Percentiles rank a stretch among this genome's conserved stretches.
Conservation (phyloP, 108 stramenopile genomes). For the Stephanodiscus triporus region DNA sequence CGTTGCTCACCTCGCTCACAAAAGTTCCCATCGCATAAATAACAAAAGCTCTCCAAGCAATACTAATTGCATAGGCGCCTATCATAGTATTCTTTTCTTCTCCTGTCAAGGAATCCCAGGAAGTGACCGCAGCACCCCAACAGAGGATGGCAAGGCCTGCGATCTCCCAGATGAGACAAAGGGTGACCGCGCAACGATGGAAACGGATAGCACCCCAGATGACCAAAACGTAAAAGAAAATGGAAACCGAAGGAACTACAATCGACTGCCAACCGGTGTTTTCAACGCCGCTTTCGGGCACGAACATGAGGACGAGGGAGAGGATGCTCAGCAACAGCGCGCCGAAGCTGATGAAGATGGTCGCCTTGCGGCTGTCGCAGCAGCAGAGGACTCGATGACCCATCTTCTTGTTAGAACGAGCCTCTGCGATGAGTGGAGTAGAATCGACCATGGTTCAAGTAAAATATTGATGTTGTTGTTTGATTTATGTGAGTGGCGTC, state of each 20-base stretch:
- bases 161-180: slow-evolving; percentile 6
- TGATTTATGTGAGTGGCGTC: too few species aligned
- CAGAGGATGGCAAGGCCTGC: not conserved
- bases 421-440: slow-evolving; percentile 17
- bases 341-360: not conserved
- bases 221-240: slow-evolving; percentile 20
- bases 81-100: not conserved
- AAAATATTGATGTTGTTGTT: too few species aligned
- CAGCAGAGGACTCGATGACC: slow-evolving; percentile 31
- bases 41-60: not conserved
- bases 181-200: slow-evolving; percentile 12
- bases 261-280: not conserved
- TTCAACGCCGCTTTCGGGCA: not conserved
- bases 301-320: not conserved
- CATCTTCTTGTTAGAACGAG: not conserved
- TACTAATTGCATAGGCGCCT: not conserved
- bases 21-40: slow-evolving; percentile 2
- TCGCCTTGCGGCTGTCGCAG: slow-evolving; percentile 20
- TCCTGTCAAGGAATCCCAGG: not conserved
- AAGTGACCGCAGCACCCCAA: not conserved
- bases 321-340: not conserved
- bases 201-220: slow-evolving; percentile 14
- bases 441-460: slow-evolving; percentile 5
- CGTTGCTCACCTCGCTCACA: slow-evolving; percentile 15
- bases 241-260: not conserved